Evolutionary conservation across 805 yeast species (phyloP).

Genomic region (Kockiozyma suomiensis): DNA sequence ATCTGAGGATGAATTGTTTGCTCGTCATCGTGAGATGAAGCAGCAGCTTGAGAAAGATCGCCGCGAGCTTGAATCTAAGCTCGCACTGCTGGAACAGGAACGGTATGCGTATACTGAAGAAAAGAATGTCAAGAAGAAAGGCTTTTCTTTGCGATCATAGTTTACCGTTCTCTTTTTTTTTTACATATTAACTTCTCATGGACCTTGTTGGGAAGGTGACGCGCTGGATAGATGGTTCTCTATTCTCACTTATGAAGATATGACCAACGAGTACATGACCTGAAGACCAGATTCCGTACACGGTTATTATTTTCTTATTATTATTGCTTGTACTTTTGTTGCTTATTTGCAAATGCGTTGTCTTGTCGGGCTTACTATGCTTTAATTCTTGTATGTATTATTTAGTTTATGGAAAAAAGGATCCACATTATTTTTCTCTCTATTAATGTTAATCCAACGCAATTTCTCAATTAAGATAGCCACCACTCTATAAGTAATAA

Average conservation of each 20-base stretch:
- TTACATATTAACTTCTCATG: too few relatives aligned
- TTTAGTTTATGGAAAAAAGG: background rate
- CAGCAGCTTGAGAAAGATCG: conserved; percentile 88
- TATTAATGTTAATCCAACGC: too few relatives aligned
- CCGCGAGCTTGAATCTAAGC: conserved; percentile 87
- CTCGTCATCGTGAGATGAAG: conserved; percentile 96
- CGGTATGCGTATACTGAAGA: conserved; percentile 15
- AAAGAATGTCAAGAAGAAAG: conserved; percentile 26
- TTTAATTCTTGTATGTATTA: conserved; percentile 7
- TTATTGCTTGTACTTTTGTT: background rate
- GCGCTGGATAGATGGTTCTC: background rate
- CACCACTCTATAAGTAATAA: too few relatives aligned
- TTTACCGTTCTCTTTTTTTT: background rate
- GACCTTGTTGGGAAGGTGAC: too few relatives aligned
- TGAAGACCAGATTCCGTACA: background rate
- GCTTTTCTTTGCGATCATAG: conserved; percentile 32
- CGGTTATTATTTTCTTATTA: background rate
- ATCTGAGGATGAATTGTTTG: conserved; percentile 93
- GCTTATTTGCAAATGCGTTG: conserved; percentile 4
- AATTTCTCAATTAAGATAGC: too few relatives aligned
- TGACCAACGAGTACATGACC: background rate
- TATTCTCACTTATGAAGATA: background rate
- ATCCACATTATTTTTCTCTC: too few relatives aligned
- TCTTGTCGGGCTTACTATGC: background rate
- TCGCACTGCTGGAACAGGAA: conserved; percentile 59